Conservation (phyloP, 805 yeast species). For the Ogataea allantospora region DNA sequence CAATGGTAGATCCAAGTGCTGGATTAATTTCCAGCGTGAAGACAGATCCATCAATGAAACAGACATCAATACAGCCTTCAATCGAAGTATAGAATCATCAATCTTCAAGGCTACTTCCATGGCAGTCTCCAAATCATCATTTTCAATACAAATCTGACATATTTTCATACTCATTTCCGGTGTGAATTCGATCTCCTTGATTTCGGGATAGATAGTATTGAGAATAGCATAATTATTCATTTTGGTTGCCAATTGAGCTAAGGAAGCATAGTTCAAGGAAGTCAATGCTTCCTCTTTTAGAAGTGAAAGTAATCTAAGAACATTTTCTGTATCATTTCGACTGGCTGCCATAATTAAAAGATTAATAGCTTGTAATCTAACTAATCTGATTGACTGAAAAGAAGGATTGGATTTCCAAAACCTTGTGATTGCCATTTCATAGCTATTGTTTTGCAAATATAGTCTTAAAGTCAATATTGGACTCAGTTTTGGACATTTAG, state of each 20-base stretch:
- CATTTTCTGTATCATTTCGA: conserved; percentile 23
- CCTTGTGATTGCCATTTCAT: conserved; percentile 24
- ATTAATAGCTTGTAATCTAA: conserved; percentile 10
- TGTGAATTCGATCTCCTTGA: conserved; percentile 4
- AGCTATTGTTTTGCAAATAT: conserved; percentile 18
- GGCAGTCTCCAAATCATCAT: conserved; percentile 11
- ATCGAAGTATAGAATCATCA: conserved; percentile 3
- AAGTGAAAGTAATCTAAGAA: conserved; percentile 12
- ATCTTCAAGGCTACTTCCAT: conserved; percentile 12
- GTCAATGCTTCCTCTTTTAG: conserved; percentile 4
- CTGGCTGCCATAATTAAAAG: conserved; percentile 22
- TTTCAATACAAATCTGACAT: conserved; percentile 9
- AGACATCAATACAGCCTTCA: conserved; percentile 8
- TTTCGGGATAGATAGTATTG: conserved; percentile 2
- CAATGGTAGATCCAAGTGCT: conserved; percentile 5
- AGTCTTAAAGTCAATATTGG: conserved; percentile 17
- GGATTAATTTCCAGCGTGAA: conserved; percentile 12
- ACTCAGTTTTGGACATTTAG: not conserved
- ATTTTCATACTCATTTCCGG: conserved; percentile 5
- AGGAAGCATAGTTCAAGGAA: conserved; percentile 11
- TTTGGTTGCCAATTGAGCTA: conserved; percentile 16
- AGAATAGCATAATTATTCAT: conserved; percentile 6
- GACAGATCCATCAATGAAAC: conserved; percentile 9
- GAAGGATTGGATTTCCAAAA: conserved; percentile 17
- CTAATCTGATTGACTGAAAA: conserved; percentile 1